phyloP scores from a whole-genome alignment of 306 rosid genomes.

The Lathyrus tuberosus region DNA sequence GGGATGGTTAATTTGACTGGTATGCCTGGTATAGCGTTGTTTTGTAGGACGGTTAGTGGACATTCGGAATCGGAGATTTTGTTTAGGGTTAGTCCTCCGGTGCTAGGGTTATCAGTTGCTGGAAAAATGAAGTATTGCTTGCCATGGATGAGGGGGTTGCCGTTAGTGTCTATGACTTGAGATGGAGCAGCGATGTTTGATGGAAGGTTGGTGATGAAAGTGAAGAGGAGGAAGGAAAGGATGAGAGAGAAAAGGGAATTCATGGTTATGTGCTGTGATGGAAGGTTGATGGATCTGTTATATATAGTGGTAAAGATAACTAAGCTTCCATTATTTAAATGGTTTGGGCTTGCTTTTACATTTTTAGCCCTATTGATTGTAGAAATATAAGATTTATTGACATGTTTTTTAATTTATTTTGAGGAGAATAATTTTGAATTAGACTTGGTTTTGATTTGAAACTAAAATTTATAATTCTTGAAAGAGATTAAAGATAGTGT shows the following conservation, averaged over 20 bases:
- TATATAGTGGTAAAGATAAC: too few relatives aligned
- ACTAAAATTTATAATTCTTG: too few relatives aligned
- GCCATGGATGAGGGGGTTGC: neutral
- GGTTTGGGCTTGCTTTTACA: too few relatives aligned
- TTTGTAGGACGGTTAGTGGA: slow-evolving; percentile 5
- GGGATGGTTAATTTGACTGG: neutral
- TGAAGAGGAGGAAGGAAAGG: slow-evolving; percentile 11
- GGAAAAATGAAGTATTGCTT: neutral
- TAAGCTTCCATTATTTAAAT: too few relatives aligned
- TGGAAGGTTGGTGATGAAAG: neutral
- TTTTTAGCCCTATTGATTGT: too few relatives aligned
- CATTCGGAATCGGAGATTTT: neutral
- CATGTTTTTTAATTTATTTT: too few relatives aligned
- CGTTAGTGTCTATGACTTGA: neutral
- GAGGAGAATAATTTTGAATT: too few relatives aligned
- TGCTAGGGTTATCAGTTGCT: neutral
- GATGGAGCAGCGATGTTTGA: neutral
- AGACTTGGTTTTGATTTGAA: too few relatives aligned
- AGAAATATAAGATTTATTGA: too few relatives aligned
- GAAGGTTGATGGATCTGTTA: too few relatives aligned
- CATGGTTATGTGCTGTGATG: slow-evolving; percentile 4
- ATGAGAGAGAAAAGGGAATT: neutral
- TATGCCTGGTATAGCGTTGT: fast-evolving
- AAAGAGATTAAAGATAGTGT: too few relatives aligned
- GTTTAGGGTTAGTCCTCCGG: neutral